These are phyloP conservation scores for Phytophthora pluvialis DNA, from an alignment of 352 stramenopile genomes.

Conservation along the genomic window DNA sequence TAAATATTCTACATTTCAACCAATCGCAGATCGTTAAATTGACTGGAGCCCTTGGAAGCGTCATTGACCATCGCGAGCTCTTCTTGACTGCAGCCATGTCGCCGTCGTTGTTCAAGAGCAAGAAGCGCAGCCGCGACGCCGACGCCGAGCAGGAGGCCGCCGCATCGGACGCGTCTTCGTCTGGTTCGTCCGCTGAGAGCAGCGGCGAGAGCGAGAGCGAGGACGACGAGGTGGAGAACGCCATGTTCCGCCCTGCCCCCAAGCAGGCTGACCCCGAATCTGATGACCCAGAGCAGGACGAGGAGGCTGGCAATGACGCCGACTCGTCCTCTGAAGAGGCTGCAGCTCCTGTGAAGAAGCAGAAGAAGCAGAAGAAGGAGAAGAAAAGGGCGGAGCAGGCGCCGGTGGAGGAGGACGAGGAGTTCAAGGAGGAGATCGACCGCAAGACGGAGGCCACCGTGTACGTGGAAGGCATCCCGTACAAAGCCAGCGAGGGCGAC, in stretches of 20 bases:
- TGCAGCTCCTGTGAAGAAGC: constrained; percentile 68
- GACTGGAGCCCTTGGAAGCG: constrained; percentile 31
- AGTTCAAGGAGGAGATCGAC: constrained; percentile 64
- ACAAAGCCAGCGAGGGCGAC: constrained; percentile 90
- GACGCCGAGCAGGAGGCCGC: constrained; percentile 1
- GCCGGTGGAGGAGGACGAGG: constrained; percentile 34
- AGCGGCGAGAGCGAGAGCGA: constrained; percentile 42
- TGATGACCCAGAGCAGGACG: constrained; percentile 20
- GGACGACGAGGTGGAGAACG: constrained; percentile 74
- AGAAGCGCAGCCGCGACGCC: constrained; percentile 32
- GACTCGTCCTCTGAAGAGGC: constrained; percentile 37
- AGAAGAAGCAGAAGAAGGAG: constrained; percentile 32
- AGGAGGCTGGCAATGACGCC: constrained; percentile 19
- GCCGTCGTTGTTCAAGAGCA: constrained; percentile 34
- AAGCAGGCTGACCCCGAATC: constrained; percentile 25
- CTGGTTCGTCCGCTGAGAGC: constrained; percentile 21
- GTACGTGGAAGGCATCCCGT: constrained; percentile 97
- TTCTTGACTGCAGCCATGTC: constrained; percentile 12
- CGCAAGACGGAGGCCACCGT: constrained; percentile 87
- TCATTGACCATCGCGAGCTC: constrained; percentile 12
- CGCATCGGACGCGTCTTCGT: not conserved
- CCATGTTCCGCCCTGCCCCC: constrained; percentile 72
- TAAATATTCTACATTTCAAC: constrained; percentile 11
- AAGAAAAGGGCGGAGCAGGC: constrained; percentile 17
- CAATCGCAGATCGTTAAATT: constrained; percentile 28